Conservation (phyloP, 2,329 filamentous ascomycete genomes). For the Aspergillus viridinutans region DNA sequence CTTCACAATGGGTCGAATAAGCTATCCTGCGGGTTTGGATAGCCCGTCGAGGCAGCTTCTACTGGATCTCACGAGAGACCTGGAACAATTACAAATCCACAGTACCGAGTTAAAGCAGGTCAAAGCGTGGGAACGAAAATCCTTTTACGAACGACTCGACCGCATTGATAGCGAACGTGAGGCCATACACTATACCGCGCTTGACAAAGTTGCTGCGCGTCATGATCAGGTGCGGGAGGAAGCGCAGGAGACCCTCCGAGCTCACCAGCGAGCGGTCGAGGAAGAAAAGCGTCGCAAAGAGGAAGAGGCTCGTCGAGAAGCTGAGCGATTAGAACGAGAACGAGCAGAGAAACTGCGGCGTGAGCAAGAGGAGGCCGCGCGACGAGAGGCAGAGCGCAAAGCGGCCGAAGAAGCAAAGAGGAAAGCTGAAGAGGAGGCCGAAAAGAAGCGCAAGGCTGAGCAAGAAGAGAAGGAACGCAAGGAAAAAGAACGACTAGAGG, state of each 20-base stretch:
- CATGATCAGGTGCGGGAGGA: slow-evolving; percentile 61
- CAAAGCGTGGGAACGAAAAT: slow-evolving; percentile 39
- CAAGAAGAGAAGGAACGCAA: slow-evolving; percentile 31
- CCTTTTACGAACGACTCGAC: slow-evolving; percentile 58
- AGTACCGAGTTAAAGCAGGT: slow-evolving; percentile 41
- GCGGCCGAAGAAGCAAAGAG: slow-evolving; percentile 39
- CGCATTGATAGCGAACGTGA: slow-evolving; percentile 60
- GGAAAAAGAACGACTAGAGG: slow-evolving; percentile 29
- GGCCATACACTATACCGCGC: slow-evolving; percentile 59
- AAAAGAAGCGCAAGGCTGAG: slow-evolving; percentile 35
- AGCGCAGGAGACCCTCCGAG: slow-evolving; percentile 51
- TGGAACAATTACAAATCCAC: slow-evolving; percentile 40
- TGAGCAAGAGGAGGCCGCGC: slow-evolving; percentile 35
- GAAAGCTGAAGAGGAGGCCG: slow-evolving; percentile 31
- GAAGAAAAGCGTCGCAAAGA: slow-evolving; percentile 33
- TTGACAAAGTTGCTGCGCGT: slow-evolving; percentile 61
- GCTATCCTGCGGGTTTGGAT: slow-evolving; percentile 30
- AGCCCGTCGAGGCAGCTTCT: slow-evolving; percentile 40
- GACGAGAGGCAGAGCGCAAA: slow-evolving; percentile 39
- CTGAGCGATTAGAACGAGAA: slow-evolving; percentile 31
- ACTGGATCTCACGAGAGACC: slow-evolving; percentile 36
- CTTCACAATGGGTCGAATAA: slow-evolving; percentile 25
- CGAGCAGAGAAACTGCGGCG: slow-evolving; percentile 29
- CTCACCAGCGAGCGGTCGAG: slow-evolving; percentile 41
- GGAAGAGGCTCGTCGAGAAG: slow-evolving; percentile 33